Base-by-base conservation (phyloP, 805 yeast genomes). In the Peterozyma toletana region DNA sequence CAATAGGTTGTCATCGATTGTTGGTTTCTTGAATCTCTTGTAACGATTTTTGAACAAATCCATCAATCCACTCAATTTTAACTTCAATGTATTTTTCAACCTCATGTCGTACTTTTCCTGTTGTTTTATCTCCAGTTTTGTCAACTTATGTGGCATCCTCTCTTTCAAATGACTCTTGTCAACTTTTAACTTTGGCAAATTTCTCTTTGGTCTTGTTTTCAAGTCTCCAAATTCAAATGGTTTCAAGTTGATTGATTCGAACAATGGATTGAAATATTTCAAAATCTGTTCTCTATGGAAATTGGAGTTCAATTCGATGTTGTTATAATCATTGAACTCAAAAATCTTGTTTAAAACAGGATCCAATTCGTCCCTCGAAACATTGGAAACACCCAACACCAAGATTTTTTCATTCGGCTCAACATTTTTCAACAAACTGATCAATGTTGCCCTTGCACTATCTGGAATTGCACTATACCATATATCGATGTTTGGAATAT, bases 1-100 rank as follows among this genome's bases (percentile, higher is more conserved):
- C 40, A 91, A 66, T 11, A 73, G 68, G 14, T 73, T 66, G 49
- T 89, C 96, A 45, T 91, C 98, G 45, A 93, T 78, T 0, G 86
- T 71, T 0, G 99, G 98, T 55, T 90, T 93, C 54, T 82, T 83
- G 68, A 93, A 93, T 44, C 96, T 70, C 55, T 88, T 88, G 59
- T 91, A 93, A 39, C 97, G 72, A 46, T 70, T 79, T 58, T 90
- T 89, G 68, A 91, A 85, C 17, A 86, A 64, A 50, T 93, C 98
- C 93, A 93, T 86, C 35, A 93, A 65, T 1, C 86, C 90, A 5
- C 95, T 82, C 30, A 93, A 69, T 60, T 86, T 89, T 46, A 93
- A 79, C 61, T 91, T 93, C 45, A 93, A 66, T 13, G 86, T 71
- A 59, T 91, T 91, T 59, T 89, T 89, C 47, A 91, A 66, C 53